Conservation (phyloP, 495 filamentous ascomycete genomes). For the Bathelium albidoporum region DNA sequence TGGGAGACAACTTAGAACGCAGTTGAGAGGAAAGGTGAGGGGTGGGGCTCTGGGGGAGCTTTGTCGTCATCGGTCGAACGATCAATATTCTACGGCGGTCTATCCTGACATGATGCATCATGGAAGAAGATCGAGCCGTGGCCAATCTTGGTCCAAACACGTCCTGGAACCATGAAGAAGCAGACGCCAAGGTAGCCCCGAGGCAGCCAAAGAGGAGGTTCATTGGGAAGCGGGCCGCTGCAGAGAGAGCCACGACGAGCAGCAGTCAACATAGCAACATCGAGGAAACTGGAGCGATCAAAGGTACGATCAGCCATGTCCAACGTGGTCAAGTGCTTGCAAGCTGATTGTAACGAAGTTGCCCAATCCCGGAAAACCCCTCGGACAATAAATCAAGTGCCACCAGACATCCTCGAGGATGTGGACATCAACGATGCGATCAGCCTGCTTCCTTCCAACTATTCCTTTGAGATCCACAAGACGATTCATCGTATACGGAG, state of each 20-base stretch:
- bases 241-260: slow-evolving; percentile 18
- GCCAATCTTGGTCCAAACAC: slow-evolving; percentile 26
- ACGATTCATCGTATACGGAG: slow-evolving; percentile 89
- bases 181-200: slow-evolving; percentile 17
- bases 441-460: slow-evolving; percentile 77
- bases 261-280: slow-evolving; percentile 25
- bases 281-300: slow-evolving; percentile 32
- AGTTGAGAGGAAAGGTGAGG: background rate
- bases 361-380: slow-evolving; percentile 53
- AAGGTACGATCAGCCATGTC: slow-evolving; percentile 24
- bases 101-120: slow-evolving; percentile 6
- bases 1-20: background rate
- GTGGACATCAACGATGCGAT: slow-evolving; percentile 84
- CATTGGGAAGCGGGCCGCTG: slow-evolving; percentile 28
- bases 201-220: slow-evolving; percentile 33
- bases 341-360: slow-evolving; percentile 21
- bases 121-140: slow-evolving; percentile 30
- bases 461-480: slow-evolving; percentile 96
- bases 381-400: slow-evolving; percentile 79
- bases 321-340: background rate
- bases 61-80: background rate
- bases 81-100: no score
- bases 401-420: slow-evolving; percentile 75
- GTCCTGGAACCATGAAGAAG: slow-evolving; percentile 18
- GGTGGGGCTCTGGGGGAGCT: background rate